These are phyloP conservation scores for Cerrena zonata DNA, from an alignment of 1,284 basidiomycete species.

Conservation along the genomic window DNA sequence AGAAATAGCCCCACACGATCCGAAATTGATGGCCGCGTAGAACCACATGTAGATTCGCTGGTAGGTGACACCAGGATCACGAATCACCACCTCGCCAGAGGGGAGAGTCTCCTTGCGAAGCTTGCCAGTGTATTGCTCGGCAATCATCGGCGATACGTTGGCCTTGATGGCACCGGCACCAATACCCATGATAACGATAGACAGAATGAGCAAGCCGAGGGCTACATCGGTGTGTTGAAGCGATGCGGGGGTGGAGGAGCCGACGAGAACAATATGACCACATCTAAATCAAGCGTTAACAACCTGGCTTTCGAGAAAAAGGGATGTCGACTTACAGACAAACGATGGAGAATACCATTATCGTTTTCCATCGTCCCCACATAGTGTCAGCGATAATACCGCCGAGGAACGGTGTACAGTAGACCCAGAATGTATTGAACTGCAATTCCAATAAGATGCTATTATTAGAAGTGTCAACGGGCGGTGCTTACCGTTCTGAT, in stretches of 20 bases:
- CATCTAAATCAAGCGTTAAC: too few relatives aligned
- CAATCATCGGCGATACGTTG: conserved; percentile 54
- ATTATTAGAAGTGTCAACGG: neutral
- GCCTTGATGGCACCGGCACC: conserved; percentile 53
- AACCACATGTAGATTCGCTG: conserved; percentile 46
- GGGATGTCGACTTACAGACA: conserved; percentile 28
- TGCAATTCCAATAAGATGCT: conserved; percentile 10
- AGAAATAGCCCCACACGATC: conserved; percentile 45
- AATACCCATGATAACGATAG: conserved; percentile 43
- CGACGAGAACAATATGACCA: conserved; percentile 41
- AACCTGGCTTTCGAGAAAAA: too few relatives aligned
- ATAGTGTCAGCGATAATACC: conserved; percentile 51
- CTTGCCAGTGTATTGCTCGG: conserved; percentile 50
- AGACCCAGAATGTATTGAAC: conserved; percentile 46
- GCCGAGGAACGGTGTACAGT: conserved; percentile 42
- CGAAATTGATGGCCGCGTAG: conserved; percentile 52
- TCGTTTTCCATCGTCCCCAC: conserved; percentile 61
- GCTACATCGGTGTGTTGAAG: conserved; percentile 30
- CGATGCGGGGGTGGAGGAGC: conserved; percentile 32
- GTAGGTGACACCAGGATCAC: conserved; percentile 54
- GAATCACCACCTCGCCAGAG: conserved; percentile 57
- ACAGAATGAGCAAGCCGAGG: conserved; percentile 33
- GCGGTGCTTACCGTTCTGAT: conserved; percentile 27
- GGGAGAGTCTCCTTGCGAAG: conserved; percentile 40
- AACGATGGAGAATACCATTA: conserved; percentile 41